Evolutionary conservation across 345 rosid genomes (phyloP).

Genomic region (Zanthoxylum bungeanum): DNA sequence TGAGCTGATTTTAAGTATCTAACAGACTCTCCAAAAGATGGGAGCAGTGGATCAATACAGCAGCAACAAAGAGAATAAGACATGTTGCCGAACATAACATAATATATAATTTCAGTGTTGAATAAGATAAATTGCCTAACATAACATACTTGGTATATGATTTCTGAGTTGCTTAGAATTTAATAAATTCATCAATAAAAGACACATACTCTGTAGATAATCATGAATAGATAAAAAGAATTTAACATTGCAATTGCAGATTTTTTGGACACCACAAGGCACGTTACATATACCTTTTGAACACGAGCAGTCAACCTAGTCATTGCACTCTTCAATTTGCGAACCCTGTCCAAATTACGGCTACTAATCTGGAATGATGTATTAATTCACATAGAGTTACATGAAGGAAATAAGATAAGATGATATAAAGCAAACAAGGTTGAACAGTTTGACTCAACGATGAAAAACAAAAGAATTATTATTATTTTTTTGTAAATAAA

Average conservation of each 20-base stretch:
- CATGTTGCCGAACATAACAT: not conserved
- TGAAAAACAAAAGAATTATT: too few species aligned
- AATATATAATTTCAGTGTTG: not conserved
- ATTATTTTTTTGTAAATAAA: too few species aligned
- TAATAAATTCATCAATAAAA: conserved; percentile 3
- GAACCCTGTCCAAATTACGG: conserved; percentile 94
- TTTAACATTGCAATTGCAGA: too few species aligned
- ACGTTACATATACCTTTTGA: conserved; percentile 69
- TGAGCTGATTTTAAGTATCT: too few species aligned
- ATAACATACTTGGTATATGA: not conserved
- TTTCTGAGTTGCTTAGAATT: not conserved
- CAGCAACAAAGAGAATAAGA: not conserved
- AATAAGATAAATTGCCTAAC: too few species aligned
- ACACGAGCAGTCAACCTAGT: conserved; percentile 92
- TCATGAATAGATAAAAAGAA: not conserved
- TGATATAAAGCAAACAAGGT: not conserved
- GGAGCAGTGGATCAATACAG: not conserved
- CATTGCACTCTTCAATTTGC: conserved; percentile 96
- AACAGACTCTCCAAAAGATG: not conserved
- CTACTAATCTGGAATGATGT: conserved; percentile 70
- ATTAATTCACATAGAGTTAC: not conserved
- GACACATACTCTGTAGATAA: not conserved
- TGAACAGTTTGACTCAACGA: not conserved
- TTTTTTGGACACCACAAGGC: too few species aligned
- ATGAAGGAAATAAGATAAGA: not conserved